Evolutionary conservation across 176 grass and related monocot genomes (phyloP), one percentile per base, ranked within the genome.

Genomic region (Canna indica): DNA sequence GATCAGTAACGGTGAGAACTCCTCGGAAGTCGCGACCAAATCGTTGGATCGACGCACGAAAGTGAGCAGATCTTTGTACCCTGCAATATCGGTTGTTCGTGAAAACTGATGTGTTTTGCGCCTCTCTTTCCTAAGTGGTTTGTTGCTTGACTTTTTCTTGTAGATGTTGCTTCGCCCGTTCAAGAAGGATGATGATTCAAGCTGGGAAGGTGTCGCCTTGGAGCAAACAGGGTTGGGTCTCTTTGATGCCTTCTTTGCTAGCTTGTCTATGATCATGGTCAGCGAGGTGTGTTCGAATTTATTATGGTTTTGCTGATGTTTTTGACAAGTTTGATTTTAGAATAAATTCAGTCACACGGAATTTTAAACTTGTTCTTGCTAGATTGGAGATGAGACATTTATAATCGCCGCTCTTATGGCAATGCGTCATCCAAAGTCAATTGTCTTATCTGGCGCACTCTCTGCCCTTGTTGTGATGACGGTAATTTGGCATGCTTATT

Each of bases 361-460:
- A 67, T 22, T 58, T 44, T 4, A 11, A 10, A 27, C 13, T 52
- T 71, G 16, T 10, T 69, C 15, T 38, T 28, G 16, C 16, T 69
- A 97, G 94, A 87, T 97, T 68, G 94, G 94, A 16, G 94, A 97
- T 34, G 94, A 92, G 78, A 97, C 89, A 44, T 92, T 92, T 79
- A 97, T 97, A 75, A 97, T 97, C 5, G 94, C 94, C 54, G 94
- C 94, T 58, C 83, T 97, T 29, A 97, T 97, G 94, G 94, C 94
- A 27, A 97, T 92, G 94, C 83, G 89, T n/a, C 94, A 97, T 77
- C 94, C 94, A 45, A 97, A 92, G 68, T 92, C 94, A 20, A 97
- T 82, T 3, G 89, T 97, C 44, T 80, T 97, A 64, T 97, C 89
- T 0, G 89, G 94, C 2, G 94, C 94, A 1, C 78, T 97, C 41